phyloP scores from a whole-genome alignment of 306 rosid genomes.

The Sechiopsis laciniata region DNA sequence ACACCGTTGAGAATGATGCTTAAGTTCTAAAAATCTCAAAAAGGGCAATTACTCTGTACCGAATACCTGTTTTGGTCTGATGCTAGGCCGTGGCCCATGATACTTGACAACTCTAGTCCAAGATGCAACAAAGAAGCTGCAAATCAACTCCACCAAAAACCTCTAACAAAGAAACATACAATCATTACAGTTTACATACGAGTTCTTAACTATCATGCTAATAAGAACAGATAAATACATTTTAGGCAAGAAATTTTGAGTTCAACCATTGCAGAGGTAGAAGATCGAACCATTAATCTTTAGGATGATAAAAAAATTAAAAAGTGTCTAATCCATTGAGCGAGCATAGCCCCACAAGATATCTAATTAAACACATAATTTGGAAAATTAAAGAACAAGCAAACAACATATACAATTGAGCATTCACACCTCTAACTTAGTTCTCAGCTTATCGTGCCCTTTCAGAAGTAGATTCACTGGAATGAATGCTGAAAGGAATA shows the following conservation, averaged over 20 bases:
- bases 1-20: constrained; percentile 18
- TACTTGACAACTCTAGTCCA: constrained; percentile 99
- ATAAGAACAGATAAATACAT: not conserved
- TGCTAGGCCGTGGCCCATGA: constrained; percentile 95
- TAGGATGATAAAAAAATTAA: too few species aligned
- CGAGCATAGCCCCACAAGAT: not conserved
- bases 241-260: not conserved
- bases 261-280: not conserved
- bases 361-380: not conserved
- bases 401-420: constrained; percentile 9
- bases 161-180: constrained; percentile 44
- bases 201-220: not conserved
- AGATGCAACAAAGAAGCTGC: constrained; percentile 96
- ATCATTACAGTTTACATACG: not conserved
- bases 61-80: constrained; percentile 75
- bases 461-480: constrained; percentile 71
- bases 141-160: constrained; percentile 83
- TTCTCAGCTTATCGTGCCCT: constrained; percentile 65
- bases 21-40: not conserved
- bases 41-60: constrained; percentile 15
- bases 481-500: constrained; percentile 79
- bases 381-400: not conserved
- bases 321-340: not conserved
- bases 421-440: constrained; percentile 52
- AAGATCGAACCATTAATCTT: not conserved